Conservation (phyloP, 2,329 filamentous ascomycete genomes). For the Bertia moriformis region DNA sequence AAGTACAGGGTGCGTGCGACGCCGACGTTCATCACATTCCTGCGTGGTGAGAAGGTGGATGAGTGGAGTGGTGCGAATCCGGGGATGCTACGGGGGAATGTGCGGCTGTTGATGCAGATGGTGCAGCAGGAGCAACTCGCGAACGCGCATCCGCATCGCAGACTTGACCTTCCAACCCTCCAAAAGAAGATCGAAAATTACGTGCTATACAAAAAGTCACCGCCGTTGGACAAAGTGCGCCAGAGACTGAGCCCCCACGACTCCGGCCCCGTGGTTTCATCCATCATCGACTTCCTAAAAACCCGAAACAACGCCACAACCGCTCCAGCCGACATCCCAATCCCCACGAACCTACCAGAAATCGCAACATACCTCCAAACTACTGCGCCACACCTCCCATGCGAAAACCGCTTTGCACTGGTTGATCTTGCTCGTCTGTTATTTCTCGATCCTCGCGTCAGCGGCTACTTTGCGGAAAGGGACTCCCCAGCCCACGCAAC, state of each 20-base stretch:
- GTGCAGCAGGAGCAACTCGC: too few species aligned
- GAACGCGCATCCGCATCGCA: slow-evolving; percentile 32
- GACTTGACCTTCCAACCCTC: slow-evolving; percentile 36
- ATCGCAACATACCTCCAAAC: slow-evolving; percentile 19
- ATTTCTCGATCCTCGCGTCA: slow-evolving; percentile 42
- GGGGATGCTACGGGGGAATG: slow-evolving; percentile 51
- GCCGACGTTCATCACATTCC: slow-evolving; percentile 77
- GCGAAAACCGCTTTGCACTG: slow-evolving; percentile 40
- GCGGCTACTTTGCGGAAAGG: slow-evolving; percentile 45
- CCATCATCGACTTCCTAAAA: not conserved
- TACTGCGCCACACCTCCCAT: slow-evolving; percentile 25
- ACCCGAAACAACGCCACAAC: not conserved
- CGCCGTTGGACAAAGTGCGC: slow-evolving; percentile 46
- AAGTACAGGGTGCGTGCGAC: slow-evolving; percentile 61
- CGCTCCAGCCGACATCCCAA: not conserved
- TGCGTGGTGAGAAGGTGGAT: slow-evolving; percentile 61
- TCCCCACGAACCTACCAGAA: not conserved
- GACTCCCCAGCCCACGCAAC: slow-evolving; percentile 18
- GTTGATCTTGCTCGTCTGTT: slow-evolving; percentile 45
- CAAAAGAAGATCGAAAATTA: slow-evolving; percentile 31
- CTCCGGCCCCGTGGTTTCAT: slow-evolving; percentile 24
- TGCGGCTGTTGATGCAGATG: slow-evolving; percentile 62
- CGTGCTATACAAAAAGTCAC: slow-evolving; percentile 41
- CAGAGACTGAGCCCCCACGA: slow-evolving; percentile 44
- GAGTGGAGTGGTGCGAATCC: slow-evolving; percentile 70